A percentile compares a stretch with the other conserved stretches of the same genome.
phyloP scores from a whole-genome alignment of 495 filamentous ascomycete species.

The Aspergillus avenaceus region DNA sequence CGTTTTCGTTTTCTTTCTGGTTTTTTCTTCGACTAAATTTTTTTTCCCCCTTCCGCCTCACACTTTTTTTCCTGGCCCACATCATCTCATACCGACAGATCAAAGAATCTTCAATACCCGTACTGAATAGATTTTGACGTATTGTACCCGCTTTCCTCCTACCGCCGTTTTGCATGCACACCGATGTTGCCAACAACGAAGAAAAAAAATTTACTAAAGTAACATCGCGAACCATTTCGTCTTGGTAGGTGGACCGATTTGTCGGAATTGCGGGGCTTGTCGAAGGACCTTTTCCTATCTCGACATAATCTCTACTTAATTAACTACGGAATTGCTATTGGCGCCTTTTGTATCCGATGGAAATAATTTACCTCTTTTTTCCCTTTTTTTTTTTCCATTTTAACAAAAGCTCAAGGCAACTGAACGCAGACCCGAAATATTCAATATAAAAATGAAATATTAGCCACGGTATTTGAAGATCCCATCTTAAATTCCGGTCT shows the following conservation, averaged over 20 bases:
- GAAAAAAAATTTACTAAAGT: neutral
- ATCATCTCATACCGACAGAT: neutral
- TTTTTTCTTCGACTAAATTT: too few relatives aligned
- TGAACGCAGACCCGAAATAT: neutral
- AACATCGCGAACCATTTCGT: constrained; percentile 1
- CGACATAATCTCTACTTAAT: constrained; percentile 1
- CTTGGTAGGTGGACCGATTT: constrained; percentile 9
- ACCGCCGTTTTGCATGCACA: constrained; percentile 9
- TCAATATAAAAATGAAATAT: neutral
- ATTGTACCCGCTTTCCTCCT: constrained; percentile 11
- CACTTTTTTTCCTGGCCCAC: neutral
- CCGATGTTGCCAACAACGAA: neutral
- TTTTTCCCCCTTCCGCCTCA: neutral
- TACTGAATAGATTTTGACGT: neutral
- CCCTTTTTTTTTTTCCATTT: too few relatives aligned
- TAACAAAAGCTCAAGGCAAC: neutral
- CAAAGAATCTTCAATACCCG: neutral
- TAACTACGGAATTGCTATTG: neutral
- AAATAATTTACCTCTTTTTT: neutral
- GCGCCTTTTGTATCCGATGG: neutral
- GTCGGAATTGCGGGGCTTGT: constrained; percentile 15
- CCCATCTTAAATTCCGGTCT: neutral
- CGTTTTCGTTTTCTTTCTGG: neutral
- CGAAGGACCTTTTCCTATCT: constrained; percentile 1
- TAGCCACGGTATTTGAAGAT: too few relatives aligned